A percentile compares a stretch with the other conserved stretches of the same genome.
Conservation (phyloP, 169 alveolate species). For the Plasmodium adleri region DNA sequence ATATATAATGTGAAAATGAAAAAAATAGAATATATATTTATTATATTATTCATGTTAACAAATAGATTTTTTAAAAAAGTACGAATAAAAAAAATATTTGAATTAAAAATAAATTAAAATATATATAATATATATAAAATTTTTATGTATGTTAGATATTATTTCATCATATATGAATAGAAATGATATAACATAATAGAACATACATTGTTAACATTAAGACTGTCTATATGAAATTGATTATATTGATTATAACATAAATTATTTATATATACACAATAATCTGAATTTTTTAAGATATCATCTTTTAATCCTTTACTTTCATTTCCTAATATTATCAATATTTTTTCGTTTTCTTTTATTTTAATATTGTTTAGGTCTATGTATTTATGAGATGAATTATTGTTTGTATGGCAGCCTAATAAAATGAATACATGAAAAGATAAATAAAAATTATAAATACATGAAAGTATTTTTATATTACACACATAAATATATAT, state of each 20-base stretch:
- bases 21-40: no score
- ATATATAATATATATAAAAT: no score
- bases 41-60: no score
- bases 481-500: background rate
- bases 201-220: slow-evolving; percentile 61
- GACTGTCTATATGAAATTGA: slow-evolving; percentile 31
- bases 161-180: background rate
- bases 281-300: slow-evolving; percentile 24
- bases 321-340: slow-evolving; percentile 53
- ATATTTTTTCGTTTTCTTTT: slow-evolving; percentile 7
- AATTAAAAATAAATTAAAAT: no score
- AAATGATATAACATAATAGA: slow-evolving; percentile 29
- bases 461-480: background rate
- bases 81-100: no score
- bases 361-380: slow-evolving; percentile 19
- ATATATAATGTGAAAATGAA: no score
- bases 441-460: background rate
- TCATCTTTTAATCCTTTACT: slow-evolving; percentile 44
- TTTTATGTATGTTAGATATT: no score
- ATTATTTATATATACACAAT: slow-evolving; percentile 38
- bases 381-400: background rate
- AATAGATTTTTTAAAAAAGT: no score
- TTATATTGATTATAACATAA: background rate
- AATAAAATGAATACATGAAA: background rate
- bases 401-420: slow-evolving; percentile 25